Percentiles rank a stretch among this genome's conserved stretches.
phyloP scores from a whole-genome alignment of 192 early-diverging fungal genomes.

The Umbelopsis vinacea region DNA sequence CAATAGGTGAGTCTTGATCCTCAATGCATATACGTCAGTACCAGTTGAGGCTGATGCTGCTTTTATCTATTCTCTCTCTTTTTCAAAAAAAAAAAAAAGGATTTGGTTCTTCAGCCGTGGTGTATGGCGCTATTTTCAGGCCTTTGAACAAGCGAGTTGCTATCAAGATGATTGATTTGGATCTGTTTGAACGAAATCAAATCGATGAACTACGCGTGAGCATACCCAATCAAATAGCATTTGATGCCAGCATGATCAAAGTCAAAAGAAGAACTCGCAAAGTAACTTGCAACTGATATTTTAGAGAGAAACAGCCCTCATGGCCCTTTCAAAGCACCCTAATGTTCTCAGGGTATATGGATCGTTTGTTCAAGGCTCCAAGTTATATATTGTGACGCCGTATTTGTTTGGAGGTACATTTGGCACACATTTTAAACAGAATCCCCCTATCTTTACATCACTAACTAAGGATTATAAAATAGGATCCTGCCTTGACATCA shows the following conservation, averaged over 20 bases:
- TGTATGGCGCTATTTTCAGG: conserved; percentile 80
- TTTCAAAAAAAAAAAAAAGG: conserved; percentile 55
- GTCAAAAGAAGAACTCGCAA: not conserved
- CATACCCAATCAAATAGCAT: not conserved
- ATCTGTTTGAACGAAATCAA: conserved; percentile 90
- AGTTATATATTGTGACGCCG: conserved; percentile 86
- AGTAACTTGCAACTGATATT: not conserved
- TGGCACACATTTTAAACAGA: not conserved
- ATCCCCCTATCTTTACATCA: not conserved
- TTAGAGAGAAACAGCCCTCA: conserved; percentile 83
- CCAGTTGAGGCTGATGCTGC: not conserved
- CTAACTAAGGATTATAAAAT: not conserved
- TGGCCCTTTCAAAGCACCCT: conserved; percentile 86
- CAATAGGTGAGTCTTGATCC: conserved; percentile 28
- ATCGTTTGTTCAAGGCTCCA: conserved; percentile 81
- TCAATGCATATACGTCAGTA: not conserved
- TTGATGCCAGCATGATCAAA: not conserved
- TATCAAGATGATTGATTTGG: conserved; percentile 88
- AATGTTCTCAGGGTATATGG: conserved; percentile 84
- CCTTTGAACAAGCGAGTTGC: conserved; percentile 70
- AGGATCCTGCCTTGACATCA: conserved; percentile 88
- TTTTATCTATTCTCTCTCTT: not conserved
- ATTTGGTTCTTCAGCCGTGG: conserved; percentile 86
- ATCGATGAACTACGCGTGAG: conserved; percentile 86
- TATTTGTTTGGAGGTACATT: conserved; percentile 67